Conservation (phyloP, 306 rosid species). For the Prunus dulcis region DNA sequence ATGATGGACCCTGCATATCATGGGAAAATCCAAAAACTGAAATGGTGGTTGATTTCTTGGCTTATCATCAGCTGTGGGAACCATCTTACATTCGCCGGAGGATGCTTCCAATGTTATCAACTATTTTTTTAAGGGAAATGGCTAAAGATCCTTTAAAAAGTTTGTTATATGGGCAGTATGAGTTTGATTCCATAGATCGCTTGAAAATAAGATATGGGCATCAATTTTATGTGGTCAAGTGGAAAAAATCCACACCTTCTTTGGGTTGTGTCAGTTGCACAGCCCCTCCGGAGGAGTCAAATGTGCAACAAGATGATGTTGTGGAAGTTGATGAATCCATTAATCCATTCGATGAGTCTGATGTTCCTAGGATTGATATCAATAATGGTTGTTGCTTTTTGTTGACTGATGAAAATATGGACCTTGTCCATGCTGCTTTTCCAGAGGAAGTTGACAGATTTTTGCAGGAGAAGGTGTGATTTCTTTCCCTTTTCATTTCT, state of each 20-base stretch:
- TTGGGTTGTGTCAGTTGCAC: conserved; percentile 7
- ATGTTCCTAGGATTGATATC: conserved; percentile 41
- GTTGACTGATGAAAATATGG: conserved; percentile 83
- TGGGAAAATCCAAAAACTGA: conserved; percentile 68
- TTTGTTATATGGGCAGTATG: conserved; percentile 64
- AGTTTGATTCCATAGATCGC: conserved; percentile 63
- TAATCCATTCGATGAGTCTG: conserved; percentile 48
- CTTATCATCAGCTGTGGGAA: conserved; percentile 69
- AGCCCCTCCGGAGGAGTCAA: conserved; percentile 32
- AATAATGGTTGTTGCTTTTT: conserved; percentile 56
- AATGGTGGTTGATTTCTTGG: conserved; percentile 60
- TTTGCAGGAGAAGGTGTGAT: conserved; percentile 64
- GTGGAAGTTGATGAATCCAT: conserved; percentile 43
- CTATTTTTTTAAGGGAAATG: conserved; percentile 69
- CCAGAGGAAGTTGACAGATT: conserved; percentile 62
- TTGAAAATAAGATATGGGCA: conserved; percentile 66
- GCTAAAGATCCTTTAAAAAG: conserved; percentile 25
- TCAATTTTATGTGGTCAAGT: conserved; percentile 65
- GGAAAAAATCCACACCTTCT: conserved; percentile 42
- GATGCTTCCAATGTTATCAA: conserved; percentile 82
- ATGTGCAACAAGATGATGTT: conserved; percentile 44
- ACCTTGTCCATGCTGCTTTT: conserved; percentile 75
- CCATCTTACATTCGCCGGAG: conserved; percentile 62
- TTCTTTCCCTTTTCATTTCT: background rate
- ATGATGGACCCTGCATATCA: conserved; percentile 43